These are phyloP conservation scores for Talaromyces ruber DNA, from an alignment of 495 filamentous ascomycete genomes.

Conservation along the genomic window DNA sequence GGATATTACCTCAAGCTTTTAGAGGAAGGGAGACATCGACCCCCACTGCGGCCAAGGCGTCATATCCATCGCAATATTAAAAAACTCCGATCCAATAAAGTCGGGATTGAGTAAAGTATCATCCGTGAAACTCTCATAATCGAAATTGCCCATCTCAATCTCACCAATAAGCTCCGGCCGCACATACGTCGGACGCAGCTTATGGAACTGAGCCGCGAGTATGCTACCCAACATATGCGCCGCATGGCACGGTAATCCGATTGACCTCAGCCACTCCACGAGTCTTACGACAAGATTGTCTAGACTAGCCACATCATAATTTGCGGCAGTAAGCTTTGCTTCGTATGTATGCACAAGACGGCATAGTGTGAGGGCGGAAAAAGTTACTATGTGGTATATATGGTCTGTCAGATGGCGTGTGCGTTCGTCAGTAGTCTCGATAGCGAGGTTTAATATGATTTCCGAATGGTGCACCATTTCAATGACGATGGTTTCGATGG, in stretches of 20 bases:
- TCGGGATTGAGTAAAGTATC: neutral
- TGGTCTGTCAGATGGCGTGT: conserved; percentile 38
- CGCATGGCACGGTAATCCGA: conserved; percentile 35
- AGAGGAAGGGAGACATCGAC: too few relatives aligned
- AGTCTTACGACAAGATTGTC: conserved; percentile 24
- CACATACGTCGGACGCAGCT: neutral
- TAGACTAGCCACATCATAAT: conserved; percentile 20
- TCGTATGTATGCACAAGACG: conserved; percentile 30
- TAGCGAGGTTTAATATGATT: conserved; percentile 32
- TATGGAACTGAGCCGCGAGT: conserved; percentile 1
- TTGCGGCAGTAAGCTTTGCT: conserved; percentile 14
- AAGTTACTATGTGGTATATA: conserved; percentile 43
- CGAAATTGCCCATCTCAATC: neutral
- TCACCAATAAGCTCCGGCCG: neutral
- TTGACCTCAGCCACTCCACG: conserved; percentile 32
- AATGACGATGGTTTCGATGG: conserved; percentile 22
- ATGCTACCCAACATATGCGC: conserved; percentile 36
- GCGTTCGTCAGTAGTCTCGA: conserved; percentile 36
- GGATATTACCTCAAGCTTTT: too few relatives aligned
- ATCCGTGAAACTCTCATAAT: neutral
- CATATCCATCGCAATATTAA: conserved; percentile 1
- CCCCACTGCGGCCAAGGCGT: conserved; percentile 3
- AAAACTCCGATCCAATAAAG: conserved; percentile 2
- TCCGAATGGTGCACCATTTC: conserved; percentile 37
- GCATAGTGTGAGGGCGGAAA: conserved; percentile 33